Evolutionary conservation across 148 eudicot genomes (phyloP), one percentile per base, ranked within the genome.

Genomic region (Chenopodium album): DNA sequence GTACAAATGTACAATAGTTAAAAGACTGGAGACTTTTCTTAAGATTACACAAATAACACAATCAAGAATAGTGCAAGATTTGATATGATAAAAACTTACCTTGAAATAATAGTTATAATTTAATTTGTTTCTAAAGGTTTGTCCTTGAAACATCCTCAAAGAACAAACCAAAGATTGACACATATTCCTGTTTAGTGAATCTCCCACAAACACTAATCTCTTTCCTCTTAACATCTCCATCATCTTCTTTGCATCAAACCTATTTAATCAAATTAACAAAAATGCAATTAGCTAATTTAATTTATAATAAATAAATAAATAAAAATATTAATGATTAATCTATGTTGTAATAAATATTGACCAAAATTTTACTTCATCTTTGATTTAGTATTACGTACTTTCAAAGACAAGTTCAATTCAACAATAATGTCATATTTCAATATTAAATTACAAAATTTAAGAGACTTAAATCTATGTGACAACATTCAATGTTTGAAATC

Each of bases 151-250:
- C 82, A 76, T 86, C 90, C 78, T 73, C 84, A 91, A 59, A 60
- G 83, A 77, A 80, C 94, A 91, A 14, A 90, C 81, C 75, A 91
- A 68, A 26, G 94, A 89, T 76, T 90, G 89, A 87, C 92, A 91
- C 94, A 88, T 90, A 85, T 91, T 91, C 47, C 94, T 86, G 70
- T 91, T 91, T 32, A 91, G 70, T 44, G 94, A 91, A 78, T 91
- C 94, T 4, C 94, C 94, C 16, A 91, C 89, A 81, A 91, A 90
- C 46, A 88, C 92, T 82, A 91, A 6, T 54, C 84, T 88, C 75
- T 90, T 90, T 41, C 92, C 92, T 84, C 84, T 91, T 47, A 90
- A 62, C 77, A 84, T 86, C 80, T 87, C 76, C 91, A 91, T 76
- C 90, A 91, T 87, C 60, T 81, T 76, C 80, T 56, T 46, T 70